Percentiles rank a stretch among this genome's conserved stretches.
Evolutionary conservation across 2,329 filamentous ascomycete species (phyloP).

Genomic region (Orbilia oligospora): DNA sequence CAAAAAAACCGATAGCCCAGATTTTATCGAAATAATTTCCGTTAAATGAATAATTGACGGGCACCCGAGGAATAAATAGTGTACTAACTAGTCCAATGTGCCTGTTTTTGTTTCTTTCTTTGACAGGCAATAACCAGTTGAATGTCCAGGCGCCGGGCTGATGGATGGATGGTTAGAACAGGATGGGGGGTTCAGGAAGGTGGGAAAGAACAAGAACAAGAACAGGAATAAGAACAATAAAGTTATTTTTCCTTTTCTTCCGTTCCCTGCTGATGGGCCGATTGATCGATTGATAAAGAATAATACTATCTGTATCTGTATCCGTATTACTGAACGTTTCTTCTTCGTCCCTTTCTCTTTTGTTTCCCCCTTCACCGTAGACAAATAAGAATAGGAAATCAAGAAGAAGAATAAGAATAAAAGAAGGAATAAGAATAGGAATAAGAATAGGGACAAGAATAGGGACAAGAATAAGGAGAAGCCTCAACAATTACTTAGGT

Average conservation of each 20-base stretch:
- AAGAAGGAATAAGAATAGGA: background rate
- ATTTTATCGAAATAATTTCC: conserved; percentile 28
- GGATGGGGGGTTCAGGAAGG: conserved; percentile 22
- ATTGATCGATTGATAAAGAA: conserved; percentile 1
- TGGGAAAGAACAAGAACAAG: conserved; percentile 13
- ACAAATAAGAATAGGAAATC: background rate
- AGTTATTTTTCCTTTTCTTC: background rate
- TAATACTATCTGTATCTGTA: background rate
- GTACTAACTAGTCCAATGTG: background rate
- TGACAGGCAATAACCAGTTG: background rate
- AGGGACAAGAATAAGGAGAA: conserved; percentile 11
- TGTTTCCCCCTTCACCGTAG: background rate
- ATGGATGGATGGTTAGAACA: background rate
- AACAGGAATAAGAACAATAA: background rate
- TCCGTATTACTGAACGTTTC: background rate
- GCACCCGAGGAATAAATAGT: conserved; percentile 23
- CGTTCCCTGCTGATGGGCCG: background rate
- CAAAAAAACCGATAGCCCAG: background rate
- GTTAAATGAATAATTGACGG: conserved; percentile 19
- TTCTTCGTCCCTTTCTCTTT: background rate
- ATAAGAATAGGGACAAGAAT: background rate
- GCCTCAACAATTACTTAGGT: too few species aligned
- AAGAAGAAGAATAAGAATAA: background rate
- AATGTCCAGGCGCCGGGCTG: conserved; percentile 25
- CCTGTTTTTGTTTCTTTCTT: background rate